Evolutionary conservation across 2,329 filamentous ascomycete species (phyloP), one percentile per base, ranked within the genome.

Genomic region (Ilyonectria sp.): DNA sequence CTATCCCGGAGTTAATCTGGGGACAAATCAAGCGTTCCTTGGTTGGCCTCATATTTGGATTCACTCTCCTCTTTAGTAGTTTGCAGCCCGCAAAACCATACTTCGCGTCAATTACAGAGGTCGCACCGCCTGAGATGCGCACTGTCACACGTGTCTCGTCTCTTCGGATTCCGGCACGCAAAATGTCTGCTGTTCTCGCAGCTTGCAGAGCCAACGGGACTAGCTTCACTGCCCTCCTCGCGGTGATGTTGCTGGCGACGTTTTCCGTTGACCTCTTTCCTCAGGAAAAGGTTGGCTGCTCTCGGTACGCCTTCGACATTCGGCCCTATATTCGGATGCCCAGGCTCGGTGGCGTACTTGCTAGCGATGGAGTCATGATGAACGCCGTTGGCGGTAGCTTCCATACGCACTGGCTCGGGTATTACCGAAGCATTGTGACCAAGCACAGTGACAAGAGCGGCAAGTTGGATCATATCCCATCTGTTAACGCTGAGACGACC

Each of bases 201-300:
- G 70, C 70, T 1, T 75, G 74, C 19, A 65, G 70, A 7, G 63
- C 26, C 4, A 55, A 71, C 10, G 61, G 60, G 2, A 71, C 73
- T 3, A 75, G 71, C 1, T 74, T 75, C 21, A 75, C 74, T 0
- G 70, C 73, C 4, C 60, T 75, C 11, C 54, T 75, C 2, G 63
- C 55, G 43, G 68, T 71, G 15, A 40, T 73, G 35, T 26, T 75
- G n/a, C 56, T 66, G 17, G 67, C 64, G 1, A 73, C 69, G 4
- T 49, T 75, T 29, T 68, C 71, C 1, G 55, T 66, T 21, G 73
- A 75, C 40, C 56, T 68, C n/a, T 75, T 70, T 37, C 74, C 73
- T 0, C 46, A 69, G n/a, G 74, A 73, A 1, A 64, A 59, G 31
- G 40, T 75, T 4, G 68, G 63, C 6, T 50, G 55, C n/a, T 65